These are phyloP conservation scores for Arthrobotrys iridis DNA, from an alignment of 2,329 filamentous ascomycete species.

Conservation along the genomic window DNA sequence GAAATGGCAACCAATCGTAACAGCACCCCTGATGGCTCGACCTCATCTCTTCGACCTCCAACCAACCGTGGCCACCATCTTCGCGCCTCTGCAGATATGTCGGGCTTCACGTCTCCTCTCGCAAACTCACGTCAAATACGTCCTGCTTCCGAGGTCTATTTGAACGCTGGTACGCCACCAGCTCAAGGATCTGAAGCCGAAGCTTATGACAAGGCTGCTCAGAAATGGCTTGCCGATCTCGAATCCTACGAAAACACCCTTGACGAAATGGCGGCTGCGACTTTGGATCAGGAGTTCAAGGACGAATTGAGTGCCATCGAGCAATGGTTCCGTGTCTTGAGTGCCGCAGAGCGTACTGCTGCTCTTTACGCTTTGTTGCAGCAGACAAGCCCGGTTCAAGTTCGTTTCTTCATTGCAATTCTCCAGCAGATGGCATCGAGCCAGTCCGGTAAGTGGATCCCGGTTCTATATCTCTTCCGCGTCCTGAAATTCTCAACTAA, in stretches of 20 bases:
- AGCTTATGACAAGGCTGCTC: conserved; percentile 88
- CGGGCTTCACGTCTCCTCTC: conserved; percentile 73
- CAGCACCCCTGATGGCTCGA: conserved; percentile 91
- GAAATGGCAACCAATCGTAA: conserved; percentile 75
- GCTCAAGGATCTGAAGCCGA: conserved; percentile 73
- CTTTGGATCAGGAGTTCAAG: conserved; percentile 99
- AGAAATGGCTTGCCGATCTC: conserved; percentile 99
- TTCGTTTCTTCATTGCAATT: conserved; percentile 98
- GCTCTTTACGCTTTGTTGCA: conserved; percentile 94
- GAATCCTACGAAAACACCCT: conserved; percentile 99
- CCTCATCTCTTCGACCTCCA: conserved; percentile 83
- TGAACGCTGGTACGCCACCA: conserved; percentile 58
- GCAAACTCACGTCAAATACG: conserved; percentile 81
- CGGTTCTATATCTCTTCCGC: conserved; percentile 17
- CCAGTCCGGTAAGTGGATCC: conserved; percentile 76
- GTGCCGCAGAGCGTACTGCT: conserved; percentile 94
- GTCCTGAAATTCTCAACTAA: conserved; percentile 55
- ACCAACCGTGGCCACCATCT: conserved; percentile 85
- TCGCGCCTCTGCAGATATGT: conserved; percentile 95
- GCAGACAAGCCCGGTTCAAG: conserved; percentile 98
- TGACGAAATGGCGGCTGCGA: conserved; percentile 98
- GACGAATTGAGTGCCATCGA: conserved; percentile 98
- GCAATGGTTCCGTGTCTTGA: conserved; percentile 98
- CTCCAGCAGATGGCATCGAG: conserved; percentile 99
- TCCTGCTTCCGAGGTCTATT: conserved; percentile 91